Percentiles rank a stretch among this genome's conserved stretches.
Conservation (phyloP, 352 stramenopile species). For the Phytophthora tentaculata region DNA sequence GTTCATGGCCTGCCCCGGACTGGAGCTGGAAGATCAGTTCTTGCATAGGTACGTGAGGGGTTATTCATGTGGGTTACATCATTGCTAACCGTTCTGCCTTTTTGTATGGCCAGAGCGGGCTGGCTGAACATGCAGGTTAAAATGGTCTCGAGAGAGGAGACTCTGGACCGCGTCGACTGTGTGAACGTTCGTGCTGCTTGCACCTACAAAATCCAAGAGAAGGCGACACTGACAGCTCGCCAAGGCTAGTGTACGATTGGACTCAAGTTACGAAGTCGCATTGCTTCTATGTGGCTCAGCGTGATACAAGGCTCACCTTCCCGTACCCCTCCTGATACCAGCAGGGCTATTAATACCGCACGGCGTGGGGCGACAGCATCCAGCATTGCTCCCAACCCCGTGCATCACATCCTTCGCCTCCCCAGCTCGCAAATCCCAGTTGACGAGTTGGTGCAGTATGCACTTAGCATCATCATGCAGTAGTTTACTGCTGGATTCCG, state of each 20-base stretch:
- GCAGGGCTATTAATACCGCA: constrained; percentile 14
- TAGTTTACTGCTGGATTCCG: background rate
- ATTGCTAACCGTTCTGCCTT: background rate
- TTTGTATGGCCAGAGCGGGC: constrained; percentile 13
- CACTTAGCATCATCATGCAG: background rate
- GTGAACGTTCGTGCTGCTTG: constrained; percentile 24
- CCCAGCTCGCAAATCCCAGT: background rate
- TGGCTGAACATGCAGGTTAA: constrained; percentile 20
- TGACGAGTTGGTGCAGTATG: too few species aligned
- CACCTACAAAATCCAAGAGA: constrained; percentile 18
- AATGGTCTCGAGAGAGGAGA: background rate
- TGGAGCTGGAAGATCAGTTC: constrained; percentile 63
- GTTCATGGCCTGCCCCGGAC: constrained; percentile 53
- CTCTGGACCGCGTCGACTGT: constrained; percentile 5
- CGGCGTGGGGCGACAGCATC: constrained; percentile 13
- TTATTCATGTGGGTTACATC: background rate
- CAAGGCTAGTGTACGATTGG: background rate
- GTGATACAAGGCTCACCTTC: constrained; percentile 24
- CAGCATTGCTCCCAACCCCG: constrained; percentile 9
- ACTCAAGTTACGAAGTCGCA: constrained; percentile 9
- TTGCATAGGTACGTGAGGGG: constrained; percentile 44
- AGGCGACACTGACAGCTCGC: constrained; percentile 8
- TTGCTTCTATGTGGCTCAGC: constrained; percentile 1
- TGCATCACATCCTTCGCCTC: constrained; percentile 11
- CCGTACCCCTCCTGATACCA: constrained; percentile 20